Evolutionary conservation across 371 early-diverging fungal species (phyloP).

Genomic region (Mortierella sp.): DNA sequence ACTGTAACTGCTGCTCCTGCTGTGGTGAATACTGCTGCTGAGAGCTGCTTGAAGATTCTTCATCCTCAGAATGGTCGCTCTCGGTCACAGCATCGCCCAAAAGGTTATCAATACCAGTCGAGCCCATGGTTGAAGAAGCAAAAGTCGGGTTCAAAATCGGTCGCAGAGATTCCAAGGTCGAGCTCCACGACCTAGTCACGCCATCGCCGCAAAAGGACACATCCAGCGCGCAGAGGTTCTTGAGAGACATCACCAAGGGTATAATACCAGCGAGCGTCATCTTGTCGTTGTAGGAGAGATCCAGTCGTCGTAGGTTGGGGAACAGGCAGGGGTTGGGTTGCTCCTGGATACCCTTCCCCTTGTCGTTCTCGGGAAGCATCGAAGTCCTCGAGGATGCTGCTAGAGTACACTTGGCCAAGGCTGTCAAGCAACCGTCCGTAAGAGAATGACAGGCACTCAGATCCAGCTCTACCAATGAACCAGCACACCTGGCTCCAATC

Average conservation of each 20-base stretch:
- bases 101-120: neutral
- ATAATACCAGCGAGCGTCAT: constrained; percentile 46
- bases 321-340: constrained; percentile 18
- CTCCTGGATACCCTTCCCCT: constrained; percentile 29
- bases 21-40: neutral
- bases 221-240: constrained; percentile 45
- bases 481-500: constrained; percentile 30
- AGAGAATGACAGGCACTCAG: constrained; percentile 36
- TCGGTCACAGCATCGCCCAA: neutral
- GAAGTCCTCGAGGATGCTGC: neutral
- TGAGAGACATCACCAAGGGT: constrained; percentile 46
- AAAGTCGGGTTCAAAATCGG: constrained; percentile 15
- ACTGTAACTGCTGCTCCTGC: neutral
- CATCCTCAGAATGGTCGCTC: constrained; percentile 4
- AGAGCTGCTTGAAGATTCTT: neutral
- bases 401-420: constrained; percentile 13
- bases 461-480: constrained; percentile 37
- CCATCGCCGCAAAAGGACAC: constrained; percentile 54
- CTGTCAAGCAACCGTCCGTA: constrained; percentile 39
- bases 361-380: neutral
- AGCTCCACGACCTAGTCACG: constrained; percentile 38
- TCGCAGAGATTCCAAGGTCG: constrained; percentile 17
- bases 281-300: constrained; percentile 51
- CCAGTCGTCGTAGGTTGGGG: constrained; percentile 42
- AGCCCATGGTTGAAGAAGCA: neutral